Evolutionary conservation across 2,329 filamentous ascomycete genomes (phyloP), one percentile per base, ranked within the genome.

Genomic region (Sphaerostilbella broomeana): DNA sequence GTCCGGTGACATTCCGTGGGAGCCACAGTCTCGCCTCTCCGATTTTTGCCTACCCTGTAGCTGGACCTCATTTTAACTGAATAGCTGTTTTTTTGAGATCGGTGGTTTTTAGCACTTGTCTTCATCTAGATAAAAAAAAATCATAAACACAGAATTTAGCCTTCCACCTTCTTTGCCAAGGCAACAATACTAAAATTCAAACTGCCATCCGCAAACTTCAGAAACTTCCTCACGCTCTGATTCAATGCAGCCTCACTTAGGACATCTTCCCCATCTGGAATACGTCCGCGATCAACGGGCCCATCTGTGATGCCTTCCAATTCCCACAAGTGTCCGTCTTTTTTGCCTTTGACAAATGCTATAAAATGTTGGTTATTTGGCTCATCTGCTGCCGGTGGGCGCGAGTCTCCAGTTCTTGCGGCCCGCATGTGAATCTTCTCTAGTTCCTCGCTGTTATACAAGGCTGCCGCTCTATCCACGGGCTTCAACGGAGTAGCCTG

Each of bases 331-430:
- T 68, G 68, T 6, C 74, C 71, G 38, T 81, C 75, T 50, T 73
- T 69, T 50, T 73, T 69, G 4, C 66, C 67, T 61, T 83, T 87
- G 34, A 89, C 79, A 56, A 89, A 92, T 28, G 83, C 84, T 26
- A 94, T 81, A 53, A 88, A 94, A 58, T 94, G 86, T 47, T 86
- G 68, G 30, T 84, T 82, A 1, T 79, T 67, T 20, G 70, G 68
- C 32, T 75, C 77, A 10, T 80, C 73, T 9, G 78, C 76, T 13
- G 64, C 54, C 2, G 82, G 82, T 1, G 82, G 74, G 11, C 59
- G 59, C 0, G 83, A 85, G 54, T 86, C 83, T 1, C 87, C 87
- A 27, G 69, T 61, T 2, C 64, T 64, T 4, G 83, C 86, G 5
- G 84, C 85, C 38, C 72, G 72, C 50, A 79, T 78, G 61, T 92